These are phyloP conservation scores for Globisporangium takayamanum DNA, from an alignment of 352 stramenopile species.

Conservation along the genomic window DNA sequence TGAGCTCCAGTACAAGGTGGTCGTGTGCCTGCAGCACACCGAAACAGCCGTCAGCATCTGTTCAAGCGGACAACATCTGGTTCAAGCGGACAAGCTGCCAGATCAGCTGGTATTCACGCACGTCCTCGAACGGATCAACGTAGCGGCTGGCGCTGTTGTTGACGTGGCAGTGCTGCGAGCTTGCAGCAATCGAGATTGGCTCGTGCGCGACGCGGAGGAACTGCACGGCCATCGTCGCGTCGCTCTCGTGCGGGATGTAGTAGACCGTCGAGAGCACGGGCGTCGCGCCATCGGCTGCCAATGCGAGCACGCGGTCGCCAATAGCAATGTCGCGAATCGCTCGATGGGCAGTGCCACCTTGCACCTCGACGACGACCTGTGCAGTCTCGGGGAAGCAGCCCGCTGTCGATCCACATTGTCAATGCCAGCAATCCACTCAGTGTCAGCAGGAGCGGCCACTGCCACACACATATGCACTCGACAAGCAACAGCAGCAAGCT, in stretches of 20 bases:
- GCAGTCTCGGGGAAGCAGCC: slow-evolving; percentile 58
- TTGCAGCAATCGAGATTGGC: neutral
- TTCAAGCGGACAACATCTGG: neutral
- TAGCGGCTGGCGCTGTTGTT: neutral
- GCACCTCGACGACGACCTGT: slow-evolving; percentile 20
- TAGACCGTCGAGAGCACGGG: slow-evolving; percentile 49
- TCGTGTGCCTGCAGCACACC: neutral
- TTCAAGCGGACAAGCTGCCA: neutral
- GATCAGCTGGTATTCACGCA: neutral
- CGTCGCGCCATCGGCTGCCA: slow-evolving; percentile 25
- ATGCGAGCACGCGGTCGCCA: slow-evolving; percentile 48
- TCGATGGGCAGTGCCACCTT: slow-evolving; percentile 19
- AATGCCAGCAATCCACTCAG: neutral
- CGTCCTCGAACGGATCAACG: neutral
- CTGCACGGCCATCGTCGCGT: slow-evolving; percentile 3
- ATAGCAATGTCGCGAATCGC: slow-evolving; percentile 19
- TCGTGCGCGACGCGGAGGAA: slow-evolving; percentile 37
- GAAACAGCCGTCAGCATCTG: neutral
- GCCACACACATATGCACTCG: neutral
- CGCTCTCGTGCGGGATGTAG: slow-evolving; percentile 54
- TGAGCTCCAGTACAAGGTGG: slow-evolving; percentile 28
- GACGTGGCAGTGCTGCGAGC: neutral
- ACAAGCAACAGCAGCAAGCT: neutral
- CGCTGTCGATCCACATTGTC: slow-evolving; percentile 15
- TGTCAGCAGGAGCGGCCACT: too few relatives aligned